Evolutionary conservation across 257 asterid genomes (phyloP), one percentile per base, ranked within the genome.

Genomic region (Penstemon newberryi): DNA sequence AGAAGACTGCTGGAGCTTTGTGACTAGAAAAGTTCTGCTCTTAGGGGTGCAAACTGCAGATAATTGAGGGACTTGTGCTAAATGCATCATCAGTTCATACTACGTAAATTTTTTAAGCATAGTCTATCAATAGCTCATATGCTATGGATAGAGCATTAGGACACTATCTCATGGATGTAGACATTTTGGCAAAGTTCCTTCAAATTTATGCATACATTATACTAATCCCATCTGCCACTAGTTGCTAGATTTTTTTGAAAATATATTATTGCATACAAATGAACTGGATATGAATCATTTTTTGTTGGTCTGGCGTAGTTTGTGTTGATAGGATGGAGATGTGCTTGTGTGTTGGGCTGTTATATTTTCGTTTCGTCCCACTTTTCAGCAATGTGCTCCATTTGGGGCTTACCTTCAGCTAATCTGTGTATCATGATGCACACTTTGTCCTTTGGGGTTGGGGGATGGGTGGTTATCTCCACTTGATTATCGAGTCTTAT

Each of bases 41-140:
- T n/a, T n/a, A 36, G 37, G 59, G n/a, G n/a, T 37, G 36, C 47
- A 33, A 2, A 25, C 33, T 25, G 33, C 33, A 25, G n/a, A 60
- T 60, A 13, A 41, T 8, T 60, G 51, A 65, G 70, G 41, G 33
- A 36, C 36, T 7, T 47, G 7, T 63, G 69, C 45, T 36, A 12
- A 37, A 52, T 65, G 45, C 70, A 37, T n/a, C 13, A 38, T 25
- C 33, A 25, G 4, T 50, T 50, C 12, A 10, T 63, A 47, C 57
- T 33, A 3, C 46, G 25, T 47, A 47, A 12, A 4, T 47, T 45
- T 44, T 56, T 47, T 47, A n/a, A 12, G 8, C 11, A 60, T 41
- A 40, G n/a, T 47, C 54, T 12, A 41, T 10, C 38, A 39, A 39
- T 58, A 9, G 38, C 39, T 58, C 25, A 4, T 38, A 11, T n/a